A percentile compares a stretch with the other conserved stretches of the same genome.
Conservation (phyloP, 2,329 filamentous ascomycete species). For the Fusarium pilosicola region DNA sequence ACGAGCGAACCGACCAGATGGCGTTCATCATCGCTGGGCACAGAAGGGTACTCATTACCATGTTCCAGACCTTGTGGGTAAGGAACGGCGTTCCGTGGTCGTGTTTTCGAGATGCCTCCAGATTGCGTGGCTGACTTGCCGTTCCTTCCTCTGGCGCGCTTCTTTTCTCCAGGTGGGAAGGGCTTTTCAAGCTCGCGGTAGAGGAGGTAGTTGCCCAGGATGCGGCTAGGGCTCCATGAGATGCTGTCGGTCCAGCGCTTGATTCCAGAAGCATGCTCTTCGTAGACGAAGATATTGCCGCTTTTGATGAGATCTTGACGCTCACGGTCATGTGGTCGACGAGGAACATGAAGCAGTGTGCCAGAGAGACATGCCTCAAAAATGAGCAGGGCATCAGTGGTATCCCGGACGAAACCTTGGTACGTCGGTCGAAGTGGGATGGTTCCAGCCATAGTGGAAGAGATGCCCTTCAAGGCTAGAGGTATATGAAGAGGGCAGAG, state of each 20-base stretch:
- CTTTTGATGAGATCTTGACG: constrained; percentile 80
- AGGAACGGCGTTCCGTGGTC: constrained; percentile 35
- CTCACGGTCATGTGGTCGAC: constrained; percentile 88
- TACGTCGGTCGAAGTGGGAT: constrained; percentile 69
- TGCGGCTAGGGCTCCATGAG: constrained; percentile 89
- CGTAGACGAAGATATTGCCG: constrained; percentile 90
- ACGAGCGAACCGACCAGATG: constrained; percentile 80
- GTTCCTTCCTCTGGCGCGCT: constrained; percentile 77
- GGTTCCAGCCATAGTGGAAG: constrained; percentile 4
- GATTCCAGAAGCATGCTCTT: constrained; percentile 89
- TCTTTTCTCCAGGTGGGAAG: constrained; percentile 86
- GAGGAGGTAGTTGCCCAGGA: constrained; percentile 84
- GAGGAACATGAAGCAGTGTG: constrained; percentile 77
- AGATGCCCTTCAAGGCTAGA: background rate
- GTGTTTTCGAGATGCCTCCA: constrained; percentile 50
- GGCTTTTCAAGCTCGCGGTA: constrained; percentile 84
- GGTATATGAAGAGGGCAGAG: background rate
- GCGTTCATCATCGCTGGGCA: constrained; percentile 48
- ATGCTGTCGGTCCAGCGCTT: constrained; percentile 95
- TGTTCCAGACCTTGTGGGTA: constrained; percentile 26
- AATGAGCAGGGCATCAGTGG: constrained; percentile 79
- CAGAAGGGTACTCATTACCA: constrained; percentile 16
- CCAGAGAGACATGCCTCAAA: constrained; percentile 83
- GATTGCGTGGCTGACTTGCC: constrained; percentile 54
- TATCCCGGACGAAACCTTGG: constrained; percentile 73